Conservation (phyloP, 768 basidiomycete species). For the Boletus sp. region DNA sequence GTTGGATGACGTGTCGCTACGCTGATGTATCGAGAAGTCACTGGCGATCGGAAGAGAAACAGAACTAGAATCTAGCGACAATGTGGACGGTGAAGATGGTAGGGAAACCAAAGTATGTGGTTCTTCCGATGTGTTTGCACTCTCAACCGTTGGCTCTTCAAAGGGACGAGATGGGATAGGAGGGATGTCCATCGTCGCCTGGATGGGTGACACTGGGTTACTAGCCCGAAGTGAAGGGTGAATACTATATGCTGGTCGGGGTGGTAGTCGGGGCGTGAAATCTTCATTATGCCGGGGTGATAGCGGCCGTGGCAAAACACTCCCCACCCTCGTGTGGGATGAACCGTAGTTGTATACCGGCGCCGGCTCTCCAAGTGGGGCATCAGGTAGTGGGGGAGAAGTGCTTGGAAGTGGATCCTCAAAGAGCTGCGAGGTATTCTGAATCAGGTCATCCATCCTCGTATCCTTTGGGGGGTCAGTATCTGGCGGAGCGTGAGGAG, state of each 20-base stretch:
- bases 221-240: conserved; percentile 65
- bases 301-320: conserved; percentile 32
- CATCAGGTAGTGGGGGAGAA: conserved; percentile 72
- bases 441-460: conserved; percentile 85
- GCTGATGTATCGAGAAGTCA: conserved; percentile 9
- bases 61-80: conserved; percentile 12
- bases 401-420: conserved; percentile 47
- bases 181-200: conserved; percentile 35
- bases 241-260: conserved; percentile 68
- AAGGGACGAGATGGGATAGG: conserved; percentile 25
- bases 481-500: conserved; percentile 32
- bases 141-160: conserved; percentile 20
- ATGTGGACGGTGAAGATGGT: conserved; percentile 17
- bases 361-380: conserved; percentile 61
- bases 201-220: conserved; percentile 47
- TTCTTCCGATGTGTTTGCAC: conserved; percentile 4
- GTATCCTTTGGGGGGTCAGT: conserved; percentile 44
- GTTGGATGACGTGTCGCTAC: conserved; percentile 12
- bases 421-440: conserved; percentile 62
- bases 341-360: conserved; percentile 65
- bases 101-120: conserved; percentile 11
- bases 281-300: conserved; percentile 47
- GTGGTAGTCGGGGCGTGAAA: conserved; percentile 68
- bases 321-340: conserved; percentile 62
- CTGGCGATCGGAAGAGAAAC: conserved; percentile 10